These are phyloP conservation scores for Aspergillus nomiae DNA, from an alignment of 2,329 filamentous ascomycete species.

Conservation along the genomic window DNA sequence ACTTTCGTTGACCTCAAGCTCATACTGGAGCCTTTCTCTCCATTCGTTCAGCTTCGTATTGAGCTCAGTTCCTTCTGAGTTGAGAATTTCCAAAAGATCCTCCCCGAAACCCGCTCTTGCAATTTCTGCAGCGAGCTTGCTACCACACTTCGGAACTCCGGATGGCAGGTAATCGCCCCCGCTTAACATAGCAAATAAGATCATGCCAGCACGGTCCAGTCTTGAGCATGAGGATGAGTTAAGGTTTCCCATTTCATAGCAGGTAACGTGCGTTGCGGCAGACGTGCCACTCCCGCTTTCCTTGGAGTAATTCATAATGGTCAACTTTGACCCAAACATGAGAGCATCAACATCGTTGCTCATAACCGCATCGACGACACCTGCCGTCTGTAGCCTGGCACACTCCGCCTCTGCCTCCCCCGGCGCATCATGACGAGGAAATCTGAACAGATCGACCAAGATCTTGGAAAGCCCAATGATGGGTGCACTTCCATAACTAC, in stretches of 20 bases:
- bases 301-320: slow-evolving; percentile 79
- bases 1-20: slow-evolving; percentile 81
- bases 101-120: slow-evolving; percentile 84
- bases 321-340: slow-evolving; percentile 88
- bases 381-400: slow-evolving; percentile 76
- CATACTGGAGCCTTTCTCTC: slow-evolving; percentile 71
- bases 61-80: slow-evolving; percentile 38
- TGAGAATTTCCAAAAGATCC: slow-evolving; percentile 66
- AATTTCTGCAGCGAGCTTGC: slow-evolving; percentile 86
- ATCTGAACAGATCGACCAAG: slow-evolving; percentile 81
- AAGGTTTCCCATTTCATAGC: slow-evolving; percentile 63
- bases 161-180: slow-evolving; percentile 92
- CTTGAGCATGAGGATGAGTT: slow-evolving; percentile 31
- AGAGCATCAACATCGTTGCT: slow-evolving; percentile 96
- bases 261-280: slow-evolving; percentile 78
- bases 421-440: slow-evolving; percentile 80
- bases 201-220: slow-evolving; percentile 84
- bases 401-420: slow-evolving; percentile 97
- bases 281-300: slow-evolving; percentile 64
- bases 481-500: slow-evolving; percentile 62
- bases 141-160: slow-evolving; percentile 83
- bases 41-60: slow-evolving; percentile 59
- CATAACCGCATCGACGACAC: slow-evolving; percentile 87
- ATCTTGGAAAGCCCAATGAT: slow-evolving; percentile 78
- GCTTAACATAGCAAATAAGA: slow-evolving; percentile 90